Conservation (phyloP, 2,329 filamentous ascomycete genomes). For the Aureobasidium pullulans region DNA sequence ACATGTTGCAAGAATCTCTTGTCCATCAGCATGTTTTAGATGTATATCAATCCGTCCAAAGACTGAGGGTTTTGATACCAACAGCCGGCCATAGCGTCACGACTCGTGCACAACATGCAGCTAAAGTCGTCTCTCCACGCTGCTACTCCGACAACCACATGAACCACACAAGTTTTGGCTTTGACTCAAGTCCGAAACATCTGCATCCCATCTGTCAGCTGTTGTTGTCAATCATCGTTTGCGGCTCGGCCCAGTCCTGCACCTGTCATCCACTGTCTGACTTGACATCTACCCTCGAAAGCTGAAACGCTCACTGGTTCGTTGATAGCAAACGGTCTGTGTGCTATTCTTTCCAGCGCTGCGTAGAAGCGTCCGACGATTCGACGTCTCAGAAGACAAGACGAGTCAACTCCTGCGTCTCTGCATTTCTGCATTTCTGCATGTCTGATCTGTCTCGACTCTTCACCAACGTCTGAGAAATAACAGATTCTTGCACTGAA, state of each 20-base stretch:
- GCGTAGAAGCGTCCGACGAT: no score
- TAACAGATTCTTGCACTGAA: neutral
- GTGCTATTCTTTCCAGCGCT: neutral
- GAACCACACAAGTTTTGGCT: neutral
- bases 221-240: neutral
- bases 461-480: neutral
- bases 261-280: neutral
- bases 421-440: no score
- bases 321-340: neutral
- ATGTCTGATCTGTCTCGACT: no score
- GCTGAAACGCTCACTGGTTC: neutral
- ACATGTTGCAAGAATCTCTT: no score
- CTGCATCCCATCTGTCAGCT: neutral
- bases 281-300: neutral
- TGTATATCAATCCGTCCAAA: neutral
- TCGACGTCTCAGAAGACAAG: no score
- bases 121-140: neutral
- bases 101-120: conserved; percentile 1
- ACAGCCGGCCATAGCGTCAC: neutral
- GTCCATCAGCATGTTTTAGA: no score
- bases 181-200: neutral
- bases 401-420: neutral
- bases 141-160: neutral
- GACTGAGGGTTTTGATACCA: neutral
- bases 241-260: conserved; percentile 7